Evolutionary conservation across 257 asterid species (phyloP).

Genomic region (Solanum chiquidenum): DNA sequence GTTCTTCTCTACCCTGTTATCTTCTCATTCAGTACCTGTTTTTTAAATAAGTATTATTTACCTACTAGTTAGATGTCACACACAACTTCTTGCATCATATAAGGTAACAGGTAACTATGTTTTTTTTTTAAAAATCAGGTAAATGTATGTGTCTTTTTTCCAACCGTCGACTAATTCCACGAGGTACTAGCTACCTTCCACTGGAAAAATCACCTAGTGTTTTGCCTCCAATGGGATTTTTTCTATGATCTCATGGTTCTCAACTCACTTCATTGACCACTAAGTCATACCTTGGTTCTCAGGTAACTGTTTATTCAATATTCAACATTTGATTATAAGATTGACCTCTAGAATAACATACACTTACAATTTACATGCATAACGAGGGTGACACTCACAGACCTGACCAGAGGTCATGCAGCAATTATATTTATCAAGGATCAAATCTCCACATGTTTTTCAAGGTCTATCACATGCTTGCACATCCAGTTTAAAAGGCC

Average conservation of each 20-base stretch:
- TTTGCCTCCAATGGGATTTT: not conserved
- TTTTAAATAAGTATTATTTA: not conserved
- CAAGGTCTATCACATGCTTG: not conserved
- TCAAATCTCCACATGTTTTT: not conserved
- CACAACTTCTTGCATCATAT: not conserved
- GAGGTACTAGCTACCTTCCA: not conserved
- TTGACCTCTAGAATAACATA: not conserved
- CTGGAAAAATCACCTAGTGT: not conserved
- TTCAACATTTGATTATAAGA: not conserved
- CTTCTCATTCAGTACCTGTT: not conserved
- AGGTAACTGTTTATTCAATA: not conserved
- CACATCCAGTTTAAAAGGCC: not conserved
- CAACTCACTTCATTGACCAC: not conserved
- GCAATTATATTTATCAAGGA: not conserved
- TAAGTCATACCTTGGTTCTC: not conserved
- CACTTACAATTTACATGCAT: not conserved
- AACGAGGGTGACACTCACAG: not conserved
- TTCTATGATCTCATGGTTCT: not conserved
- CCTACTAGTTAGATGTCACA: not conserved
- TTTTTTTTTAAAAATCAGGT: not conserved
- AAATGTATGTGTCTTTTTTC: not conserved
- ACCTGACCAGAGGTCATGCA: not conserved
- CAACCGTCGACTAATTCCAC: not conserved
- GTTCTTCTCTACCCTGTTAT: not conserved
- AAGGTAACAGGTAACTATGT: not conserved